Conservation (phyloP, 805 yeast genomes). For the Starmerella stigmatis region DNA sequence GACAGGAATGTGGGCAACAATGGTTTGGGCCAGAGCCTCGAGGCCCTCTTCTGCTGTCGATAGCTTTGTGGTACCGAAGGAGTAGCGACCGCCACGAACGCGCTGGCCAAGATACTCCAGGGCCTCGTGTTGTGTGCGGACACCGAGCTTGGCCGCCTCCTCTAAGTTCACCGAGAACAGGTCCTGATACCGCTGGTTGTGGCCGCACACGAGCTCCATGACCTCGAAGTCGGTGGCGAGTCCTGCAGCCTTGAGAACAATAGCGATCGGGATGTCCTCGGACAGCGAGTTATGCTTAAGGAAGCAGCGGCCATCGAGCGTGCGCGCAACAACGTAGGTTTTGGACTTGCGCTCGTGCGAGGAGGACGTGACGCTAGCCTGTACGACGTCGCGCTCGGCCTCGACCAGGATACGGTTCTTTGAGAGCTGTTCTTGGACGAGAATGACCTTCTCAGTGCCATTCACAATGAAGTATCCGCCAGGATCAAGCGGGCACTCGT, state of each 20-base stretch:
- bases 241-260: constrained; percentile 91
- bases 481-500: constrained; percentile 96
- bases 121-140: constrained; percentile 89
- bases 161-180: constrained; percentile 86
- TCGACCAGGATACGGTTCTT: constrained; percentile 97
- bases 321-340: constrained; percentile 88
- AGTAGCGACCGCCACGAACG: constrained; percentile 76
- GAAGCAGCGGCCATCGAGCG: constrained; percentile 58
- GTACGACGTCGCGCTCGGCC: constrained; percentile 89
- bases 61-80: constrained; percentile 37
- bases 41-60: constrained; percentile 84
- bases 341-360: constrained; percentile 97
- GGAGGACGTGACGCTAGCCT: constrained; percentile 94
- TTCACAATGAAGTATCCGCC: constrained; percentile 92
- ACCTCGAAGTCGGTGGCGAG: constrained; percentile 84
- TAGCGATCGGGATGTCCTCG: constrained; percentile 91
- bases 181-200: constrained; percentile 80
- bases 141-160: constrained; percentile 76
- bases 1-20: constrained; percentile 89
- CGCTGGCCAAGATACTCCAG: constrained; percentile 80
- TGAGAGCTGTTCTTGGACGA: constrained; percentile 92
- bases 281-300: constrained; percentile 90
- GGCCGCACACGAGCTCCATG: constrained; percentile 88
- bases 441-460: constrained; percentile 94
- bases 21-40: constrained; percentile 81